A percentile compares a stretch with the other conserved stretches of the same genome.
phyloP scores from a whole-genome alignment of 768 basidiomycete species.

The Lactarius psammicola region DNA sequence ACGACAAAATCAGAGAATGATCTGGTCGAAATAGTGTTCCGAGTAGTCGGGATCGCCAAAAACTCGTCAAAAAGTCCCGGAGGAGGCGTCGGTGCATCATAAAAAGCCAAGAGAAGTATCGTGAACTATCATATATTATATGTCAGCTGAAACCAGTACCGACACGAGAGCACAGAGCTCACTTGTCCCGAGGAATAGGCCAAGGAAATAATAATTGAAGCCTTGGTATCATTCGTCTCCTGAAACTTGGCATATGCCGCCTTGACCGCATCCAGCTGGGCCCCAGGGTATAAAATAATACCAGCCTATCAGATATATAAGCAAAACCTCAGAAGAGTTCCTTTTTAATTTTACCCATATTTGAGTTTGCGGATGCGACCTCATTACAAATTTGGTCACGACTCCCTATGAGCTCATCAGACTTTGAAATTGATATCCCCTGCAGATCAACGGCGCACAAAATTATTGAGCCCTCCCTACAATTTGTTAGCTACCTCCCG shows the following conservation, averaged over 20 bases:
- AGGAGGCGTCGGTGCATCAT: slow-evolving; percentile 27
- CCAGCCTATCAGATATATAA: background rate
- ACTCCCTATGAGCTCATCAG: slow-evolving; percentile 1
- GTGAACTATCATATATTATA: background rate
- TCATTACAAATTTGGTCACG: slow-evolving; percentile 14
- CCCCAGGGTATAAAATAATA: background rate
- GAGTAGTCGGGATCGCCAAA: slow-evolving; percentile 18
- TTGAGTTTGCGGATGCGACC: slow-evolving; percentile 1
- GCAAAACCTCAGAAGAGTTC: background rate
- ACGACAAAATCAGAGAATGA: background rate
- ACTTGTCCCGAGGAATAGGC: background rate
- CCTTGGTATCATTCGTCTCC: background rate
- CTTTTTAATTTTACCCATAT: slow-evolving; percentile 2
- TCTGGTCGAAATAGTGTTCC: background rate
- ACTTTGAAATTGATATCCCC: background rate
- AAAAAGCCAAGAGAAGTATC: slow-evolving; percentile 11
- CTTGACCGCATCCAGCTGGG: background rate
- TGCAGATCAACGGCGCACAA: background rate
- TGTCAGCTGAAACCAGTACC: background rate
- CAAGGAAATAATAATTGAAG: background rate
- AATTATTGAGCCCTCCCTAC: slow-evolving; percentile 14
- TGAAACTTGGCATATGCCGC: background rate
- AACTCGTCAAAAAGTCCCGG: slow-evolving; percentile 28
- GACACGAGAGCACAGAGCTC: background rate
- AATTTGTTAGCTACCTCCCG: background rate